Evolutionary conservation across 495 filamentous ascomycete species (phyloP).

Genomic region (Tuber magnatum): DNA sequence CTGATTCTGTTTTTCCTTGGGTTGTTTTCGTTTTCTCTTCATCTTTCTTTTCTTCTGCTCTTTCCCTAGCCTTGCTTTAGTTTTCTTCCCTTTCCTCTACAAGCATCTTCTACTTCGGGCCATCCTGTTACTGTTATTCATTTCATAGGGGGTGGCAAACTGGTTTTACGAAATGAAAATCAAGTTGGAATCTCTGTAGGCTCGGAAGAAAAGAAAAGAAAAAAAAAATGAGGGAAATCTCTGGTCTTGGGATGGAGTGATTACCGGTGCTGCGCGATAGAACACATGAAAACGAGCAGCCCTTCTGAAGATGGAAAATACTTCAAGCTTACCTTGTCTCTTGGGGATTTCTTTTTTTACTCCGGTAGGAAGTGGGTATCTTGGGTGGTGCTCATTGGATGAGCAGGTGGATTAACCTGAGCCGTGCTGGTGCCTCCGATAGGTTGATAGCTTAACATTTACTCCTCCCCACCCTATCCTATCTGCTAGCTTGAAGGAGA

Average conservation of each 20-base stretch:
- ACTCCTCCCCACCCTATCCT: not conserved
- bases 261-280: not conserved
- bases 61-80: not conserved
- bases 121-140: not conserved
- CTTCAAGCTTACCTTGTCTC: not conserved
- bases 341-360: not conserved
- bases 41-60: not conserved
- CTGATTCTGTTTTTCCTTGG: not conserved
- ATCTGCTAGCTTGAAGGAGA: not conserved
- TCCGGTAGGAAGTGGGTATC: not conserved
- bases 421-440: not conserved
- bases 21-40: not conserved
- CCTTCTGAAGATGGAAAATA: not conserved
- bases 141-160: not conserved
- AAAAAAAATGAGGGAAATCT: not conserved
- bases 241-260: not conserved
- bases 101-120: not conserved
- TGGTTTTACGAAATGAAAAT: not conserved
- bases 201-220: not conserved
- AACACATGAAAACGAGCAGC: not conserved
- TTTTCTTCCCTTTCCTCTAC: not conserved
- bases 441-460: not conserved
- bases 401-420: not conserved
- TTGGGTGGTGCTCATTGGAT: not conserved
- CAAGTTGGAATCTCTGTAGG: not conserved